Base-by-base conservation (phyloP, 1,284 basidiomycete genomes). In the Fistulinella staudtii region DNA sequence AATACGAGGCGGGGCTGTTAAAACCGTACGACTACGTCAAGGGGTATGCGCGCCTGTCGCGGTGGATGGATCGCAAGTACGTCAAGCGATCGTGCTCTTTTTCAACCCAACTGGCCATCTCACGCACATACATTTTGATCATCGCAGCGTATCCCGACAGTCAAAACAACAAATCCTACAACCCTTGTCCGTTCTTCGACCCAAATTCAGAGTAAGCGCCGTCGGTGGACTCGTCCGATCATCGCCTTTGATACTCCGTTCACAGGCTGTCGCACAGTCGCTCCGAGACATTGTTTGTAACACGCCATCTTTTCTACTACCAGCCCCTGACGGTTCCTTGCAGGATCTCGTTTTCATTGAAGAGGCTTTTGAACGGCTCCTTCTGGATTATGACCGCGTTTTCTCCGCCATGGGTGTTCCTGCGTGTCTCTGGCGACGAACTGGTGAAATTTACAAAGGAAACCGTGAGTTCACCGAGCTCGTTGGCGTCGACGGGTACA, bases 21-120 rank as follows among this genome's bases (percentile, higher is more conserved):
- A 92, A 92, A 58, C 95, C 95, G 0, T 97, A 96, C 61, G 95
- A 98, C 67, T 96, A 97, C 63, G 92, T 95, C 47, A 93, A 92
- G 60, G 93, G 93, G 0, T 95, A 95, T 60, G 87, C 90, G 17
- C 73, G 93, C 43, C 69, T 95, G 54, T 89, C 85, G 48, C 76
- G 88, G 39, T 97, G 94, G 93, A 96, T 97, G 92, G 93, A 95
- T 61, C 74, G 80, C 57, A 92, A 93, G 88, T 90, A 60, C 36
- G 77, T 60, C 4, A n/a, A 29, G 14, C 28, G 28, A n/a, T 29
- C 14, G 31, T 13, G 9, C 8, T 33, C 14, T 10, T 18, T 33
- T 20, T 20, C 10, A 3, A 20, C 5, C 5, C 8, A 14, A 13
- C 10, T 10, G 17, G 7, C 5, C 34, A 7, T 14, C 10, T 38